These are phyloP conservation scores for Asterochloris erici DNA, from an alignment of 139 green algal genomes.

Conservation along the genomic window DNA sequence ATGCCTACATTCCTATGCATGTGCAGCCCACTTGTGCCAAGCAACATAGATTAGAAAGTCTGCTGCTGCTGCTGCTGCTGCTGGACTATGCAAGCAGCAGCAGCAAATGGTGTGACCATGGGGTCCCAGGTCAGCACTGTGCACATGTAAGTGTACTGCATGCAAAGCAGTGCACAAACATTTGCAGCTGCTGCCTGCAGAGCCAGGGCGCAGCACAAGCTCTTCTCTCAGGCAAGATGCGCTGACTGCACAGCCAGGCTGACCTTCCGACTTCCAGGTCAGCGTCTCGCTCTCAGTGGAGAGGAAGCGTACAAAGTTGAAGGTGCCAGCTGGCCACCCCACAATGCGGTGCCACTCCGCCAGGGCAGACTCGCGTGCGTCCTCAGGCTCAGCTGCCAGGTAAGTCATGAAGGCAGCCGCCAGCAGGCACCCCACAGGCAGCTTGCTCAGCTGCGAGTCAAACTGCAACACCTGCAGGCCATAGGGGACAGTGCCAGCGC, in stretches of 20 bases:
- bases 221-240: too few relatives aligned
- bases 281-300: slow-evolving; percentile 69
- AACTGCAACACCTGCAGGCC: slow-evolving; percentile 44
- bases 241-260: neutral
- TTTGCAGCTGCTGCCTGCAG: too few relatives aligned
- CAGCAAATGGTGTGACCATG: too few relatives aligned
- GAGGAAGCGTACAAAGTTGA: slow-evolving; percentile 60
- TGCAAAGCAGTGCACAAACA: too few relatives aligned
- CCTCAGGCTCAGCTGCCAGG: slow-evolving; percentile 52
- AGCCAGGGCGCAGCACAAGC: too few relatives aligned
- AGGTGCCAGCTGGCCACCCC: slow-evolving; percentile 25
- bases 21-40: too few relatives aligned
- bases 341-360: slow-evolving; percentile 29
- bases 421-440: slow-evolving; percentile 50
- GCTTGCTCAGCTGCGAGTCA: slow-evolving; percentile 33
- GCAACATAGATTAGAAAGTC: too few relatives aligned
- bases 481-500: neutral
- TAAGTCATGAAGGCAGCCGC: slow-evolving; percentile 66
- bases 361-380: slow-evolving; percentile 25
- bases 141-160: too few relatives aligned
- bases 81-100: too few relatives aligned
- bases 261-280: slow-evolving; percentile 66
- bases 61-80: too few relatives aligned
- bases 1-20: too few relatives aligned
- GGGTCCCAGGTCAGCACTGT: too few relatives aligned